phyloP scores from a whole-genome alignment of 768 basidiomycete genomes.

The Mycena vulgaris region DNA sequence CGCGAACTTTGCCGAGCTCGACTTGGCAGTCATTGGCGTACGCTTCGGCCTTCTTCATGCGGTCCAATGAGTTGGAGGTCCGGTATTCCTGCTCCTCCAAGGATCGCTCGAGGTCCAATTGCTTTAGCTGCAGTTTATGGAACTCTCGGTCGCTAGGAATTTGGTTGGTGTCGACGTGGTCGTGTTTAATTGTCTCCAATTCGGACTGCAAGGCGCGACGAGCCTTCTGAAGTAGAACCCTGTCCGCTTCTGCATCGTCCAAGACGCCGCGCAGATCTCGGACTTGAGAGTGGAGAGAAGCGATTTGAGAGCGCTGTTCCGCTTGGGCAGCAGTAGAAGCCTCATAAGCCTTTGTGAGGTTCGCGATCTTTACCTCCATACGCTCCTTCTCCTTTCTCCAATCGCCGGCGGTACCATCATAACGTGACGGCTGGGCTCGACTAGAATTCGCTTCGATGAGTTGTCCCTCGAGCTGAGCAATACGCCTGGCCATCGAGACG shows the following conservation, averaged over 20 bases:
- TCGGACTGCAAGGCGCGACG: slow-evolving; percentile 86
- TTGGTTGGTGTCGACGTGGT: slow-evolving; percentile 78
- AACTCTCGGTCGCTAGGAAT: slow-evolving; percentile 81
- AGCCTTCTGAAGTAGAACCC: slow-evolving; percentile 84
- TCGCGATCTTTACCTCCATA: slow-evolving; percentile 85
- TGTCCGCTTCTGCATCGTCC: slow-evolving; percentile 89
- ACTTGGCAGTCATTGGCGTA: slow-evolving; percentile 83
- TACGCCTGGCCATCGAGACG: slow-evolving; percentile 71
- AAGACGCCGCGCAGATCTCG: slow-evolving; percentile 85
- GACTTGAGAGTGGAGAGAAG: slow-evolving; percentile 88
- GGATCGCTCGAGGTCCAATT: slow-evolving; percentile 85
- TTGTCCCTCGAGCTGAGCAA: slow-evolving; percentile 74
- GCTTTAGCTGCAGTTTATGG: slow-evolving; percentile 83
- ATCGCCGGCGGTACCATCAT: slow-evolving; percentile 80
- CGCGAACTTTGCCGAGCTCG: slow-evolving; percentile 81
- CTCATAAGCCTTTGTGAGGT: slow-evolving; percentile 84
- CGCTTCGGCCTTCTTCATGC: slow-evolving; percentile 86
- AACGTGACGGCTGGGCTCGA: slow-evolving; percentile 68
- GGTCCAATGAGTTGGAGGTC: slow-evolving; percentile 77
- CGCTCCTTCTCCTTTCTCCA: slow-evolving; percentile 94
- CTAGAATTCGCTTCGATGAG: slow-evolving; percentile 71
- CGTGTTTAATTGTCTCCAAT: slow-evolving; percentile 84
- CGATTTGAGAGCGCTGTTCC: slow-evolving; percentile 89
- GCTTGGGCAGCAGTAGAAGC: slow-evolving; percentile 78
- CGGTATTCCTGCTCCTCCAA: slow-evolving; percentile 86